Conservation (phyloP, 2,329 filamentous ascomycete genomes). For the Pestalotiopsis sp. region DNA sequence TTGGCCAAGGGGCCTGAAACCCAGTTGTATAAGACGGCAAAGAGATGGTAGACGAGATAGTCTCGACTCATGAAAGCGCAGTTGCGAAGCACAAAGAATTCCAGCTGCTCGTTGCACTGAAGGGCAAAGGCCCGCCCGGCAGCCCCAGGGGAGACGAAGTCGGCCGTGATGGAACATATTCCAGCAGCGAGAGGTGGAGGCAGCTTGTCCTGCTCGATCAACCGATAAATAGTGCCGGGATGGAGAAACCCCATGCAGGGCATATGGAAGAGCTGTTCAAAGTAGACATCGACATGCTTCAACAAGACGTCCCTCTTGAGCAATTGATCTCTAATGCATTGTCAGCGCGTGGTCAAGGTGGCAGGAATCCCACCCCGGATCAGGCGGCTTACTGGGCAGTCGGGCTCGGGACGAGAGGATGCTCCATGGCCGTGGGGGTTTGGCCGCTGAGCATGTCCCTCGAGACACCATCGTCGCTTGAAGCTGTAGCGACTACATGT, state of each 20-base stretch:
- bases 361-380: background rate
- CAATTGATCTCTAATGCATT: slow-evolving; percentile 30
- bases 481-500: background rate
- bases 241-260: slow-evolving; percentile 44
- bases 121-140: slow-evolving; percentile 38
- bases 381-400: slow-evolving; percentile 25
- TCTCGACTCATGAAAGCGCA: slow-evolving; percentile 30
- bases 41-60: slow-evolving; percentile 13
- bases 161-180: slow-evolving; percentile 41
- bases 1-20: slow-evolving; percentile 17
- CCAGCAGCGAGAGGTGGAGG: slow-evolving; percentile 38
- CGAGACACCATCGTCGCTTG: background rate
- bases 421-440: slow-evolving; percentile 7
- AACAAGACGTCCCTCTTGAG: slow-evolving; percentile 37
- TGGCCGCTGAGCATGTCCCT: background rate
- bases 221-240: slow-evolving; percentile 34
- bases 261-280: slow-evolving; percentile 40
- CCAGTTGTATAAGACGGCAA: slow-evolving; percentile 17
- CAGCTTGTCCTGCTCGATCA: slow-evolving; percentile 40
- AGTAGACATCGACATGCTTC: slow-evolving; percentile 41
- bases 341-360: background rate
- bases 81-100: slow-evolving; percentile 42
- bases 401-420: slow-evolving; percentile 7
- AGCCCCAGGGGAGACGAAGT: slow-evolving; percentile 37
- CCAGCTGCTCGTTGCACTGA: slow-evolving; percentile 41